Conservation (phyloP, 441 rosid species). For the Geranium incanum region DNA sequence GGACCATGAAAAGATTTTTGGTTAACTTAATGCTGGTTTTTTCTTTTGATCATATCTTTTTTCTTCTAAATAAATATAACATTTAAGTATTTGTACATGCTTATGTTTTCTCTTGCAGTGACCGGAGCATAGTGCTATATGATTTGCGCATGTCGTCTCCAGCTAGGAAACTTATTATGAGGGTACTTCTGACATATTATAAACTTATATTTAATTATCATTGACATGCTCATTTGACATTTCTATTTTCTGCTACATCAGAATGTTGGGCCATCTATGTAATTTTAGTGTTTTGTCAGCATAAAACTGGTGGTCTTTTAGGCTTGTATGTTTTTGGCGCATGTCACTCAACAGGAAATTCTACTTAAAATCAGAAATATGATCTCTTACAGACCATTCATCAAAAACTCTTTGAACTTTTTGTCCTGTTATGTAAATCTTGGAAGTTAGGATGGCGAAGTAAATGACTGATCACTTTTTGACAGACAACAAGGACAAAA, state of each 20-base stretch:
- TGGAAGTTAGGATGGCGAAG: too few relatives aligned
- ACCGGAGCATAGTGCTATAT: conserved; percentile 73
- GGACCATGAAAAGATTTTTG: neutral
- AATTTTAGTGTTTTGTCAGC: too few relatives aligned
- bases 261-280: neutral
- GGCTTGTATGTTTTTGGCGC: neutral
- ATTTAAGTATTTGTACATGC: neutral
- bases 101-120: conserved; percentile 39
- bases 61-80: neutral
- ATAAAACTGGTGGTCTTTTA: neutral
- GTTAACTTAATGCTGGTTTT: neutral
- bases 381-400: too few relatives aligned
- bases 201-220: neutral
- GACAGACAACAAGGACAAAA: neutral
- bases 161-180: conserved; percentile 73
- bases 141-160: conserved; percentile 83
- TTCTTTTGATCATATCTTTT: neutral
- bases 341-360: neutral
- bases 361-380: too few relatives aligned
- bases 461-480: too few relatives aligned
- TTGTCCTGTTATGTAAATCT: too few relatives aligned
- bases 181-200: conserved; percentile 35
- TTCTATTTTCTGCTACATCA: neutral
- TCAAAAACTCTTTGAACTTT: too few relatives aligned
- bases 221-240: neutral